Base-by-base conservation (phyloP, 1,139 yeast genomes). In the Yamadazyma songkhlaensis region DNA sequence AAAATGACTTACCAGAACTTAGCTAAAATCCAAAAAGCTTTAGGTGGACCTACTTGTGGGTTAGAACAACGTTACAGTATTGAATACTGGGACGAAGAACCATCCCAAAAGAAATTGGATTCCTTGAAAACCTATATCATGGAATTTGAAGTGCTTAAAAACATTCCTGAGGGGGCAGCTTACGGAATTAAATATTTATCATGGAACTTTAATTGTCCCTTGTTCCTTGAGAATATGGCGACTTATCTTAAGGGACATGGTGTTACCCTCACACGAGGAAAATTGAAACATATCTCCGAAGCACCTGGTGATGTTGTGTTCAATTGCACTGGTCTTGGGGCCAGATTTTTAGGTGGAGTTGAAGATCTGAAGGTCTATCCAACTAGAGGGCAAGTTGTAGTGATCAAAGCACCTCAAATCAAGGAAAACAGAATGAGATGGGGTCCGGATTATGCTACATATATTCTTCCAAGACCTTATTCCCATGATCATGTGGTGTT, bases 321-420 rank as follows among this genome's bases (percentile, higher is more conserved):
- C 67, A 84, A 84, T 50, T 82, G 89, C 56, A 66, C 85, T 0
- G 92, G 90, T 13, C 64, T 79, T 30, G 85, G 87, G 2, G 80
- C 89, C 4, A 63, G 64, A 32, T 49, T 56, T 2, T 58, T 84
- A 3, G 77, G 77, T 7, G 86, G 84, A 9, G 82, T 79, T 28
- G 60, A 62, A 23, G 89, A 83, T 37, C 32, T 39, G 10, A 57
- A 63, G 0, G 72, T 79, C 20, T 79, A 75, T 47, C 85, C 89
- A 7, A 75, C 81, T 1, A 64, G 89, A 40, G 89, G 89, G 3
- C 89, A 82, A 51, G 84, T 81, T 22, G 81, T 81, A 9, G 79
- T 81, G 9, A 64, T 79, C 21, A 69, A 65, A 41, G 81, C 81
- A 1, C 82, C 83, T 7, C 79, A 76, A 46, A 64, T 77, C 43